These are phyloP conservation scores for Crotalaria pallida DNA, from an alignment of 306 rosid species.

Conservation along the genomic window DNA sequence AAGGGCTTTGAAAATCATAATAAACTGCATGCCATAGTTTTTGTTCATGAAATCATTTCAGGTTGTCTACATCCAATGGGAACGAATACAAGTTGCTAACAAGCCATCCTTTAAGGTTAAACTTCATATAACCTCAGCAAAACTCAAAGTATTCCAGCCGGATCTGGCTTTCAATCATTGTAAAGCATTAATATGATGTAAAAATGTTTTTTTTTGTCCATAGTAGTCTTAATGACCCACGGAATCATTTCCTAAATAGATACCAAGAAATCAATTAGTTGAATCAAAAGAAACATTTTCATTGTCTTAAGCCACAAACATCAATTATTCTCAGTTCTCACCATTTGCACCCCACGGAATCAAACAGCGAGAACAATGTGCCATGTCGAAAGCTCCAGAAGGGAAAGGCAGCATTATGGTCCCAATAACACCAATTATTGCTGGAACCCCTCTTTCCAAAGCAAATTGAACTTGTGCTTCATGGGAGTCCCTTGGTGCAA, in stretches of 20 bases:
- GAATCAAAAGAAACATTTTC: background rate
- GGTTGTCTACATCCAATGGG: background rate
- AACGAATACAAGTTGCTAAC: background rate
- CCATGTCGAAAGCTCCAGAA: slow-evolving; percentile 79
- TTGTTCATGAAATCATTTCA: background rate
- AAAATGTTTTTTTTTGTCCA: background rate
- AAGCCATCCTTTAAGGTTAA: background rate
- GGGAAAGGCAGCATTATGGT: slow-evolving; percentile 78
- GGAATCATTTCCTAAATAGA: background rate
- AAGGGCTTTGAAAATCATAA: background rate
- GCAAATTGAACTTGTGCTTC: slow-evolving; percentile 95
- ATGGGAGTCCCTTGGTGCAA: slow-evolving; percentile 85
- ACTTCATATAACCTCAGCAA: background rate
- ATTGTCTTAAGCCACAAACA: background rate
- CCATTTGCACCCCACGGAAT: slow-evolving; percentile 79
- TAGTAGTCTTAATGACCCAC: background rate
- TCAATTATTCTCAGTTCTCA: slow-evolving; percentile 39
- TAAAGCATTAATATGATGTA: background rate
- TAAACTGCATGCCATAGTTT: background rate
- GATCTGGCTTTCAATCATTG: background rate
- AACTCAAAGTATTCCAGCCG: background rate
- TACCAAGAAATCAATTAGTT: background rate
- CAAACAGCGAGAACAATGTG: slow-evolving; percentile 86
- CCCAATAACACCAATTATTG: slow-evolving; percentile 79
- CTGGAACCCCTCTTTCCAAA: slow-evolving; percentile 89